Evolutionary conservation across 768 basidiomycete genomes (phyloP).

Genomic region (Boletus subparvulus): DNA sequence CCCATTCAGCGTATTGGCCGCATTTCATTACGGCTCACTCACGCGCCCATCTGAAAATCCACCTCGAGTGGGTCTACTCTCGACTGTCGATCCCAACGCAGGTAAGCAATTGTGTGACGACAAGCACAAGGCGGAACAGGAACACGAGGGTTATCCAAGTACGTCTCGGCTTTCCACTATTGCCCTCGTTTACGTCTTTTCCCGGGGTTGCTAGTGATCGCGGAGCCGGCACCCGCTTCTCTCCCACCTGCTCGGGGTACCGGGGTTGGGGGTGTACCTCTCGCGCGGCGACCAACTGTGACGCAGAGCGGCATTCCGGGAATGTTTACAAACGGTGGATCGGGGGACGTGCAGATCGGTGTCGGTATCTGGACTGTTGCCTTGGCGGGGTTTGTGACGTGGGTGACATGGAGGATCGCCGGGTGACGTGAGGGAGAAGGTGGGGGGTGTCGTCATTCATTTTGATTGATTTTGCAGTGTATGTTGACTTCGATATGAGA

Average conservation of each 20-base stretch:
- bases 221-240: slow-evolving; percentile 41
- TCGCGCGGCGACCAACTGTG: slow-evolving; percentile 19
- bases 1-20: slow-evolving; percentile 53
- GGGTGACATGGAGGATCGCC: slow-evolving; percentile 18
- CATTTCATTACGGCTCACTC: slow-evolving; percentile 74
- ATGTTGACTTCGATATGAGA: neutral
- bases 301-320: slow-evolving; percentile 11
- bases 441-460: neutral
- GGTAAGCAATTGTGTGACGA: slow-evolving; percentile 37
- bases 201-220: slow-evolving; percentile 33
- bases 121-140: slow-evolving; percentile 35
- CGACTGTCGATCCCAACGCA: slow-evolving; percentile 64
- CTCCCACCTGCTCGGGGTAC: slow-evolving; percentile 24
- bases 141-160: slow-evolving; percentile 31
- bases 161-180: neutral
- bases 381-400: slow-evolving; percentile 14
- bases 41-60: slow-evolving; percentile 65
- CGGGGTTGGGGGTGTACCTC: slow-evolving; percentile 30
- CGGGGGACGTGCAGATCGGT: slow-evolving; percentile 6
- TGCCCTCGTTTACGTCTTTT: neutral
- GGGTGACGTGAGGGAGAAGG: slow-evolving; percentile 5
- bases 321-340: slow-evolving; percentile 17
- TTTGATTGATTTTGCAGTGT: neutral
- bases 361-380: slow-evolving; percentile 19
- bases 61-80: slow-evolving; percentile 68